Evolutionary conservation across 805 yeast species (phyloP), one percentile per base, ranked within the genome.

Genomic region (Ogataea haglerorum): DNA sequence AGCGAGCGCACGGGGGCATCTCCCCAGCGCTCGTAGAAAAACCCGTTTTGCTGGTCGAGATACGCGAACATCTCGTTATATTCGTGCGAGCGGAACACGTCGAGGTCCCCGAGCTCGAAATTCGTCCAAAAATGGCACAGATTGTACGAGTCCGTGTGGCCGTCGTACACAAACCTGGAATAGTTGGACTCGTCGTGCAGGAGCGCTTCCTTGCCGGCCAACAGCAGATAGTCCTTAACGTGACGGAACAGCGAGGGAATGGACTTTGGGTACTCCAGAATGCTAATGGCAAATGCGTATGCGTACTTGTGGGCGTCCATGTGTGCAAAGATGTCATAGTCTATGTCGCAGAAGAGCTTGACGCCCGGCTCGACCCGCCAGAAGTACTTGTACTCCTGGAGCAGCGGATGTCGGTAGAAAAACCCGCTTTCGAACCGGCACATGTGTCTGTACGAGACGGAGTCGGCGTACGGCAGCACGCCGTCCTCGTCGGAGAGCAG

Each of bases 361-460:
- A 83, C 77, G 51, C 79, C 85, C 9, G 96, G 95, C 63, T 88
- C 96, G 31, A 88, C 91, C 61, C 96, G 76, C 96, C 96, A 88
- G 68, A 87, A 88, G 71, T 81, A 88, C 45, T 82, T 85, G 62
- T 84, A 87, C 3, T 81, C 80, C 42, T 66, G 65, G 69, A 88
- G 59, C 46, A 83, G 60, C 38, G 78, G 78, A 58, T 86, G 91
- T 56, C 76, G 73, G 69, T 75, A 85, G 62, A 88, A 88, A 60
- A 84, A 83, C 0, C 96, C 96, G 6, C 89, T 80, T 62, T 86
- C 91, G 57, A 74, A 88, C 49, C 96, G 73, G 61, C 96, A 87
- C 96, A 87, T 87, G 60, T 86, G 90, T 63, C 95, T 75, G 53
- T 81, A 81, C 0, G 85, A 76, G 33, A 65, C 65, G 9, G 81